Percentiles rank a stretch among this genome's conserved stretches.
Conservation (phyloP, 2,329 filamentous ascomycete genomes). For the Talaromyces verruculosus region DNA sequence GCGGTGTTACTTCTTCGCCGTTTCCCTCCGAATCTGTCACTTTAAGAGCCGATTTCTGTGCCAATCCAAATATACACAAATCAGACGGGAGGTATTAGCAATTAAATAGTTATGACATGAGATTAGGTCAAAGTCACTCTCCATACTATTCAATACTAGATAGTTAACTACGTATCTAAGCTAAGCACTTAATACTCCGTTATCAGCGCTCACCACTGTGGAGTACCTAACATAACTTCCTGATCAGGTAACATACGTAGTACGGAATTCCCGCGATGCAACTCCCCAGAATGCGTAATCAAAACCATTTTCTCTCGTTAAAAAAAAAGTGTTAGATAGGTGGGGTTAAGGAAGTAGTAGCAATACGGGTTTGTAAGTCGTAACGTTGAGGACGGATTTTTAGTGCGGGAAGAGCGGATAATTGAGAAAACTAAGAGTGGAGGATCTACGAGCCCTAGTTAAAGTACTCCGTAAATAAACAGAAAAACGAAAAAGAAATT, state of each 20-base stretch:
- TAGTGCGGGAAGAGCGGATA: slow-evolving; percentile 13
- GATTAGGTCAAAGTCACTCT: neutral
- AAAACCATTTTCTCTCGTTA: neutral
- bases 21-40: neutral
- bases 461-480: neutral
- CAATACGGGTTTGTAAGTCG: neutral
- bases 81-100: neutral
- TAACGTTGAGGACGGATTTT: neutral
- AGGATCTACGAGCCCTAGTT: neutral
- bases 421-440: slow-evolving; percentile 2
- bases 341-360: neutral
- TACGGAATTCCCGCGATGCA: neutral
- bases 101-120: neutral
- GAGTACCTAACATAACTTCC: neutral
- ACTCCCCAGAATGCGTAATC: neutral
- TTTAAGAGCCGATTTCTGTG: too few relatives aligned
- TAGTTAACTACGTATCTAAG: too few relatives aligned
- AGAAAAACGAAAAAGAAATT: neutral
- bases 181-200: neutral
- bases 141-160: too few relatives aligned
- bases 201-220: neutral
- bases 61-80: neutral
- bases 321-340: neutral
- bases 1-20: neutral
- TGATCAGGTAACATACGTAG: neutral